phyloP scores from a whole-genome alignment of 345 rosid species.

The Jatropha curcas region DNA sequence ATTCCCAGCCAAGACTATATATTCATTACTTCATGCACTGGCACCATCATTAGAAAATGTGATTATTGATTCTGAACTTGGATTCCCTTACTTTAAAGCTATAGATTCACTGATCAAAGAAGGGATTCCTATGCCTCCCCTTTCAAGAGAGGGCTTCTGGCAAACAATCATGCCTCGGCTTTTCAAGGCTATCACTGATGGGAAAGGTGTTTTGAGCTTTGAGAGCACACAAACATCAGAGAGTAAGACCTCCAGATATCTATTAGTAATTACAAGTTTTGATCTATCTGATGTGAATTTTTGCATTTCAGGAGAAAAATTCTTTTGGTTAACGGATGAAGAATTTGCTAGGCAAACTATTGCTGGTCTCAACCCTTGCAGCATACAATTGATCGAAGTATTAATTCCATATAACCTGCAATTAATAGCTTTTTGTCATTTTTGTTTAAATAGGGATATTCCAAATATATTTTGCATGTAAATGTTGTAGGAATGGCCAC shows the following conservation, averaged over 20 bases:
- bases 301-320: constrained; percentile 55
- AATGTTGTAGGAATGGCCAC: constrained; percentile 72
- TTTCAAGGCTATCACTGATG: constrained; percentile 42
- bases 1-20: constrained; percentile 59
- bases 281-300: background rate
- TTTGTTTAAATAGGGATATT: too few relatives aligned
- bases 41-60: constrained; percentile 50
- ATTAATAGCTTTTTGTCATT: too few relatives aligned
- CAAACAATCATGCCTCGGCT: constrained; percentile 54
- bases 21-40: constrained; percentile 58
- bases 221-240: constrained; percentile 49
- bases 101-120: constrained; percentile 65
- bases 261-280: too few relatives aligned
- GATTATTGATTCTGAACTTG: constrained; percentile 40
- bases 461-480: background rate
- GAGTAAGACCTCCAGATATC: too few relatives aligned
- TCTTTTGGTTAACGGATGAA: constrained; percentile 76
- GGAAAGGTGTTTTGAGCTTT: constrained; percentile 51
- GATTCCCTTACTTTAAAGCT: constrained; percentile 63
- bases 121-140: constrained; percentile 45
- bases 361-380: constrained; percentile 71
- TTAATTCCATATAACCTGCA: too few relatives aligned
- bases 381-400: constrained; percentile 60
- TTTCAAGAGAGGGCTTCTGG: constrained; percentile 36
- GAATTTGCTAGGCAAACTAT: constrained; percentile 78